Base-by-base conservation (phyloP, 1,284 basidiomycete genomes). In the Rhodotorula sp. region DNA sequence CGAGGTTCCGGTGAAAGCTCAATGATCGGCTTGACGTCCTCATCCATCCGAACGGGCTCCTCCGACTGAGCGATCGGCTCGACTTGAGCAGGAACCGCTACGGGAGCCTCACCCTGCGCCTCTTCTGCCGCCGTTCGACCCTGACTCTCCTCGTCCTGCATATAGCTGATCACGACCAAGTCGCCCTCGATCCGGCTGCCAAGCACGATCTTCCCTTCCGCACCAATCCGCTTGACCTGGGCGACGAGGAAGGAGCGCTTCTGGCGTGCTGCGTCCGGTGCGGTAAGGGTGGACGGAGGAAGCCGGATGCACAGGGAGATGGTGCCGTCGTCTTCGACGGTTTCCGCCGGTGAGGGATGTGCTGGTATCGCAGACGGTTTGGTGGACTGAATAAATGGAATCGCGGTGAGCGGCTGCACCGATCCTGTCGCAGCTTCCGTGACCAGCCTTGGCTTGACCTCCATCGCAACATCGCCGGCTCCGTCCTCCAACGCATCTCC, bases 11-110 rank as follows among this genome's bases (percentile, higher is more conserved):
- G 32, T 32, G 54, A 1, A 19, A 7, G 54, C 13, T 34, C 54
- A 7, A 60, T 52, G 48, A 51, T 48, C 13, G 60, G 60, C 60
- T 62, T 62, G 53, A 62, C 52, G 29, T 62, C 61, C 52, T 62
- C 55, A 17, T 44, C 57, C 44, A 30, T 30, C n/a, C 11, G 8
- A 9, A 39, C 11, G 4, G 24, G 54, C 22, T 17, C 22, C 48
- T 36, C 49, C 13, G 15, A 24, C 1, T 52, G 19, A 19, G 19
- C 59, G 30, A 17, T 34, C 9, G 48, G n/a, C 15, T 10, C 22
- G 17, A 9, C 20, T 8, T 13, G 39, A 24, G 47, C 24, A 51
- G 29, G 30, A 17, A 1, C 48, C 15, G 48, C 58, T 11, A 8
- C n/a, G 11, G 30, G 30, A 10, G 30, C 44, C 32, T n/a, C 47